These are phyloP conservation scores for Lepidium aucheri DNA, from an alignment of 345 rosid species.

Conservation along the genomic window DNA sequence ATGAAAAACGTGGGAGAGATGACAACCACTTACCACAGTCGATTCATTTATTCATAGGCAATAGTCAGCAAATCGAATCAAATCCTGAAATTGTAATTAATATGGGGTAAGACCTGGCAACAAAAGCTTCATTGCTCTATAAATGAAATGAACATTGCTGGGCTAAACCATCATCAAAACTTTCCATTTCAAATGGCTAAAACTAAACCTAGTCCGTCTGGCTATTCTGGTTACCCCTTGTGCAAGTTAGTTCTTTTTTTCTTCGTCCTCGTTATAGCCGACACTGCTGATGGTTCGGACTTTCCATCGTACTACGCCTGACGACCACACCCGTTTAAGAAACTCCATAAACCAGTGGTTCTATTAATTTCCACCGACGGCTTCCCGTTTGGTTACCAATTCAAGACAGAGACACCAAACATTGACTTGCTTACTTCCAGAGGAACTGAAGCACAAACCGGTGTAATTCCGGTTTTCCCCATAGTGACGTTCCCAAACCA, in stretches of 20 bases:
- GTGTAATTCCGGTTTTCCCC: conserved; percentile 87
- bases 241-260: conserved; percentile 26
- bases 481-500: conserved; percentile 84
- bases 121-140: background rate
- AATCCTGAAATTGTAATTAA: too few relatives aligned
- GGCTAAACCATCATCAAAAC: background rate
- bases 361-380: conserved; percentile 79
- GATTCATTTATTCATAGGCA: too few relatives aligned
- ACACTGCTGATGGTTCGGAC: background rate
- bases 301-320: background rate
- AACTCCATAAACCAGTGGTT: conserved; percentile 56
- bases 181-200: background rate
- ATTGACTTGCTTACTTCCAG: conserved; percentile 54
- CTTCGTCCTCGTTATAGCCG: conserved; percentile 30
- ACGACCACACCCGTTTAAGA: conserved; percentile 40
- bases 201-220: background rate
- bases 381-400: conserved; percentile 89
- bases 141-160: background rate
- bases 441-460: conserved; percentile 79
- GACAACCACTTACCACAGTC: background rate
- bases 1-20: background rate
- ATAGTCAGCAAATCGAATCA: too few relatives aligned
- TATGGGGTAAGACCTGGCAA: too few relatives aligned
- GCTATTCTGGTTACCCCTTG: background rate
- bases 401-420: conserved; percentile 67